Conservation (phyloP, 768 basidiomycete species). For the Lactarius hengduanensis region DNA sequence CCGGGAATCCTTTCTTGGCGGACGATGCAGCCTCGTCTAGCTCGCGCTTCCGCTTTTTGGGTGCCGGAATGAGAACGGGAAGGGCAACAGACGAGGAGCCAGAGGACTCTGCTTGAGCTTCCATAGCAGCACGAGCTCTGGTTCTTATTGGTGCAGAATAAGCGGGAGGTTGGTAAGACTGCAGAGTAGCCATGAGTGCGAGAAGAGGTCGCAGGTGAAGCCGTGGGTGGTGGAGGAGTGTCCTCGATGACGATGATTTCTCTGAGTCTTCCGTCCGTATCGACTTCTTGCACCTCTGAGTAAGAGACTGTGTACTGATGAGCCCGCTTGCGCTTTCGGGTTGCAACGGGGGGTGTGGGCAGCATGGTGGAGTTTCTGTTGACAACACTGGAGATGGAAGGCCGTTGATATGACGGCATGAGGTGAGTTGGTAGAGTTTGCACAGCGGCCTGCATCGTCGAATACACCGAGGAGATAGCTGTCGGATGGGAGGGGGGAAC, state of each 20-base stretch:
- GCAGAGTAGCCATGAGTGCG: slow-evolving; percentile 70
- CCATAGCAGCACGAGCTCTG: slow-evolving; percentile 81
- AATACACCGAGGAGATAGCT: slow-evolving; percentile 50
- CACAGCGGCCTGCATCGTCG: slow-evolving; percentile 72
- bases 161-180: slow-evolving; percentile 74
- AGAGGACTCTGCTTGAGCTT: slow-evolving; percentile 74
- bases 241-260: slow-evolving; percentile 94
- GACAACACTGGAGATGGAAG: slow-evolving; percentile 45
- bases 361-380: slow-evolving; percentile 50
- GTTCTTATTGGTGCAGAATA: slow-evolving; percentile 79
- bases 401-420: slow-evolving; percentile 62
- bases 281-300: slow-evolving; percentile 86
- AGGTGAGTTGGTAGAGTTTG: slow-evolving; percentile 62
- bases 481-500: slow-evolving; percentile 39
- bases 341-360: slow-evolving; percentile 67
- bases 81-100: slow-evolving; percentile 60
- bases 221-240: slow-evolving; percentile 80
- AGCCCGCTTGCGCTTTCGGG: slow-evolving; percentile 81
- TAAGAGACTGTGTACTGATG: slow-evolving; percentile 82
- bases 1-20: slow-evolving; percentile 58
- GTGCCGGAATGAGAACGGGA: slow-evolving; percentile 68
- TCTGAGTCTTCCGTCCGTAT: slow-evolving; percentile 68
- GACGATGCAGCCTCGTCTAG: slow-evolving; percentile 67
- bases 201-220: slow-evolving; percentile 66
- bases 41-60: slow-evolving; percentile 85